Evolutionary conservation across 129 eudicot genomes (phyloP).

Genomic region (Sambucus nigra): DNA sequence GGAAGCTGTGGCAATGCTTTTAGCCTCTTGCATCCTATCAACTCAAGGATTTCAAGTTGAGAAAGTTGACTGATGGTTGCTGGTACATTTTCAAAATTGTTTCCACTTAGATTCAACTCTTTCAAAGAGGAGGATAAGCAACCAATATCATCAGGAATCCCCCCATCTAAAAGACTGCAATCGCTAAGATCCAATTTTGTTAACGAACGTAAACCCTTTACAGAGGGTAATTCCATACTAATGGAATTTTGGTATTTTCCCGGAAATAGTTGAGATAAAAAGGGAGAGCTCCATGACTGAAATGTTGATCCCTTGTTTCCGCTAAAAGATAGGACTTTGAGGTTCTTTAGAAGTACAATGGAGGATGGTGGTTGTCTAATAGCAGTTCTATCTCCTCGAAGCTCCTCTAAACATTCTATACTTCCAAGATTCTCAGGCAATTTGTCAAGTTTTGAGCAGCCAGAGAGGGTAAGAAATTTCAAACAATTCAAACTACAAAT

Average conservation of each 20-base stretch:
- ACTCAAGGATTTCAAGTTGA: constrained; percentile 26
- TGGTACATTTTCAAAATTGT: constrained; percentile 24
- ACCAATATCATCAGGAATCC: constrained; percentile 6
- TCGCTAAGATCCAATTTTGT: constrained; percentile 18
- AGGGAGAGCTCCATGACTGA: constrained; percentile 10
- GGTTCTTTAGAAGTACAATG: not conserved
- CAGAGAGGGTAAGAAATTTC: not conserved
- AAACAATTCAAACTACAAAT: constrained; percentile 15
- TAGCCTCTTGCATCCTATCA: constrained; percentile 36
- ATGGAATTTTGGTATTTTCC: constrained; percentile 1
- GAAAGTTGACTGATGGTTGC: constrained; percentile 12
- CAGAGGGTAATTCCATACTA: constrained; percentile 17
- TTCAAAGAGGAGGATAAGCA: constrained; percentile 21
- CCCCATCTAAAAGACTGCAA: constrained; percentile 21
- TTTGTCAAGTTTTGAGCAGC: constrained; percentile 14
- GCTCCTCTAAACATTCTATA: constrained; percentile 11
- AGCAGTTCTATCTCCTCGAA: constrained; percentile 11
- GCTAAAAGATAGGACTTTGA: constrained; percentile 5
- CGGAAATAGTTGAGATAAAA: constrained; percentile 5
- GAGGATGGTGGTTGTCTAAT: constrained; percentile 7
- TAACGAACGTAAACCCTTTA: constrained; percentile 22
- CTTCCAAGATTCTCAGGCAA: constrained; percentile 20
- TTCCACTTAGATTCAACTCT: constrained; percentile 31
- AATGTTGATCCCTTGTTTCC: not conserved
- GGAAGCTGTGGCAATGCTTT: constrained; percentile 37